A percentile compares a stretch with the other conserved stretches of the same genome.
These are phyloP conservation scores for Populus hybrid DNA, from an alignment of 441 rosid species.

Conservation along the genomic window DNA sequence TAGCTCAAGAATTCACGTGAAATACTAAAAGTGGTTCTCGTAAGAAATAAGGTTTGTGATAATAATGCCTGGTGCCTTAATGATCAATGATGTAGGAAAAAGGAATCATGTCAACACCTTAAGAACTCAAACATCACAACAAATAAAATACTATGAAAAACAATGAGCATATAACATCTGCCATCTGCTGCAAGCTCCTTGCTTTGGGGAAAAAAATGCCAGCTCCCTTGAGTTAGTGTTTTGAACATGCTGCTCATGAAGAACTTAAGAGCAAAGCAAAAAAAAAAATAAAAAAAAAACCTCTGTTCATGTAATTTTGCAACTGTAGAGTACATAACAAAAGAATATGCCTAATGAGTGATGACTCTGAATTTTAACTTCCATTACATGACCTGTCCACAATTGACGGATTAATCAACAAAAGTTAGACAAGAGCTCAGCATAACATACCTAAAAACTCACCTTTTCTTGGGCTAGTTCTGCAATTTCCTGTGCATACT, in stretches of 20 bases:
- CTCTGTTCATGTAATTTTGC: neutral
- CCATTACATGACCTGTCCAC: neutral
- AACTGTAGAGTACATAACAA: neutral
- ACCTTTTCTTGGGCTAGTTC: constrained; percentile 67
- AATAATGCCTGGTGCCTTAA: neutral
- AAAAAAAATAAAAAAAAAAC: neutral
- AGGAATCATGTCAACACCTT: neutral
- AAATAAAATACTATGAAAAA: neutral
- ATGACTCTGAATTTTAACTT: neutral
- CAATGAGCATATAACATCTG: neutral
- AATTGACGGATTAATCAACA: constrained; percentile 6
- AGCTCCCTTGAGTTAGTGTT: neutral
- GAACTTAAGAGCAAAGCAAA: neutral
- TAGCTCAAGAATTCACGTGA: neutral
- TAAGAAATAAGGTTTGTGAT: neutral
- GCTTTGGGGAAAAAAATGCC: neutral
- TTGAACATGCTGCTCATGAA: neutral
- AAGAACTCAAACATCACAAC: neutral
- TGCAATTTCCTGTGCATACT: constrained; percentile 48
- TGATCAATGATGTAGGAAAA: neutral
- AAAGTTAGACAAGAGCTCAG: neutral
- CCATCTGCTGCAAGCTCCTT: neutral
- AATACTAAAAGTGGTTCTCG: neutral
- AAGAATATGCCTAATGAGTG: neutral
- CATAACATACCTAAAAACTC: constrained; percentile 2